Percentiles rank a stretch among this genome's conserved stretches.
Evolutionary conservation across 2,329 filamentous ascomycete genomes (phyloP).

Genomic region (Ceratocystis colombiana): DNA sequence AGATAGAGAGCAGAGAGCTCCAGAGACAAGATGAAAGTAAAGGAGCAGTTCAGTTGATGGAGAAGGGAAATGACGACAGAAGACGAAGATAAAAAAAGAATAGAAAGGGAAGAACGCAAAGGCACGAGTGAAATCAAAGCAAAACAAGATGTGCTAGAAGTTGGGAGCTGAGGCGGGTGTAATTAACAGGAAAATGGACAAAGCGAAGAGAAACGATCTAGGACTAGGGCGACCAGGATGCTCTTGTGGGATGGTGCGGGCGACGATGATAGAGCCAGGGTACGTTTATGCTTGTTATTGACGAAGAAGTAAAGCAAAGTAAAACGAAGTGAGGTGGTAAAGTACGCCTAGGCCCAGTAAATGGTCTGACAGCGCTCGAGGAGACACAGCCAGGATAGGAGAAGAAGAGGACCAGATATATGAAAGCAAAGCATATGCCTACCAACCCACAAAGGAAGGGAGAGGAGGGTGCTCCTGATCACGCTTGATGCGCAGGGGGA

Average conservation of each 20-base stretch:
- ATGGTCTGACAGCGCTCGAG: neutral
- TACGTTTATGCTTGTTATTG: neutral
- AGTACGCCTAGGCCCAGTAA: neutral
- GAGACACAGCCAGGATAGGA: neutral
- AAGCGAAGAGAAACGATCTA: conserved; percentile 17
- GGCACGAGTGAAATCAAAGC: conserved; percentile 9
- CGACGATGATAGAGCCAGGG: conserved; percentile 14
- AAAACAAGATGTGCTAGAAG: conserved; percentile 20
- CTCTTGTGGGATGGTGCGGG: conserved; percentile 3
- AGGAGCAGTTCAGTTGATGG: neutral
- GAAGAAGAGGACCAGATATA: too few species aligned
- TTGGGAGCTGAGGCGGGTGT: conserved; percentile 1
- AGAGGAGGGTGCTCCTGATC: neutral
- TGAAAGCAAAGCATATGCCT: too few species aligned
- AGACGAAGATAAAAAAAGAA: neutral
- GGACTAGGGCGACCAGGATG: conserved; percentile 7
- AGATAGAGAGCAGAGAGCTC: neutral
- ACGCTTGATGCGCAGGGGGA: neutral
- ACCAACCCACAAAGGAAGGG: neutral
- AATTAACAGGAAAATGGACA: conserved; percentile 17
- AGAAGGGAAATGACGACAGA: conserved; percentile 6
- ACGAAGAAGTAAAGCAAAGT: conserved; percentile 9
- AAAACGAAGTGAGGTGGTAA: conserved; percentile 5
- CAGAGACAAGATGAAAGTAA: neutral
- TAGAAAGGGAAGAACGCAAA: neutral